phyloP scores from a whole-genome alignment of 805 yeast species.

The Teunomyces tritomae region DNA sequence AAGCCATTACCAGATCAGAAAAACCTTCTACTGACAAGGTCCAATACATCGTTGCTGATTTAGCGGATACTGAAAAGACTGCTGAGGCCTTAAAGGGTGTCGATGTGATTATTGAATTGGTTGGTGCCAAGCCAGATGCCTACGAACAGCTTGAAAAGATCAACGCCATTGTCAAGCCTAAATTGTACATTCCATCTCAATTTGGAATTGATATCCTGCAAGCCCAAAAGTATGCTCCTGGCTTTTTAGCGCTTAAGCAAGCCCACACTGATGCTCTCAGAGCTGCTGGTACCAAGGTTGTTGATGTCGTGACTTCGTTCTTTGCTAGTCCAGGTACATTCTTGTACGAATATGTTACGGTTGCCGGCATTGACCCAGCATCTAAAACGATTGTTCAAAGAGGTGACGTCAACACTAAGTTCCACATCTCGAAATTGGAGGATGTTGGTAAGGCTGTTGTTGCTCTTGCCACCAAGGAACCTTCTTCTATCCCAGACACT shows the following conservation, averaged over 20 bases:
- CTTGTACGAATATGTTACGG: slow-evolving; percentile 31
- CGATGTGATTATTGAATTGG: slow-evolving; percentile 51
- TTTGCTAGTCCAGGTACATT: slow-evolving; percentile 37
- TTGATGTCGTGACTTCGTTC: slow-evolving; percentile 39
- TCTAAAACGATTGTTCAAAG: slow-evolving; percentile 31
- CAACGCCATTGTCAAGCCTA: slow-evolving; percentile 42
- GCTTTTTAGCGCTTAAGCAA: slow-evolving; percentile 30
- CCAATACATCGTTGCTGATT: slow-evolving; percentile 37
- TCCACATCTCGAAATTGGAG: slow-evolving; percentile 33
- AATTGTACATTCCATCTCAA: slow-evolving; percentile 58
- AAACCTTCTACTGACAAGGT: slow-evolving; percentile 31
- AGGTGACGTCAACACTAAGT: slow-evolving; percentile 38
- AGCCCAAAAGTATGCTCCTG: slow-evolving; percentile 28
- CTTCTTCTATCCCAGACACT: slow-evolving; percentile 40
- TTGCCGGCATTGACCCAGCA: slow-evolving; percentile 37
- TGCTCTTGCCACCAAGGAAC: slow-evolving; percentile 22
- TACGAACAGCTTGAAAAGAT: slow-evolving; percentile 37
- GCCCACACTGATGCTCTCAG: slow-evolving; percentile 40
- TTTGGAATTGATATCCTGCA: slow-evolving; percentile 49
- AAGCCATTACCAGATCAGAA: slow-evolving; percentile 47
- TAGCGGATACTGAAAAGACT: slow-evolving; percentile 21
- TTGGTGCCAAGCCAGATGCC: slow-evolving; percentile 27
- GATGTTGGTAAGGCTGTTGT: slow-evolving; percentile 18
- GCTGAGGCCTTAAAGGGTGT: slow-evolving; percentile 42
- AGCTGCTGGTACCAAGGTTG: slow-evolving; percentile 44